Evolutionary conservation across 2,329 filamentous ascomycete species (phyloP).

Genomic region (Scytalidium lignicola): DNA sequence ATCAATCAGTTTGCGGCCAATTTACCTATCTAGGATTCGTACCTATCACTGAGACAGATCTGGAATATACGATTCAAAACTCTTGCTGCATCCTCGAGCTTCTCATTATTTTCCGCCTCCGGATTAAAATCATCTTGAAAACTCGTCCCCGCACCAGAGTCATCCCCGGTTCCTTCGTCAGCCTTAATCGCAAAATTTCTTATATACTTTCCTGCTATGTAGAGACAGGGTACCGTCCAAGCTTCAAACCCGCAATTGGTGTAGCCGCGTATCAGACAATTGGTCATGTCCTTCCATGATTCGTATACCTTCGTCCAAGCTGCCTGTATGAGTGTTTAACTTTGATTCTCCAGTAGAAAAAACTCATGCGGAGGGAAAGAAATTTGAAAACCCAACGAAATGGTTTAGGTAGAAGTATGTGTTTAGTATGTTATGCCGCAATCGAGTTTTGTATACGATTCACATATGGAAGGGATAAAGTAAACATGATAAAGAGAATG

Average conservation of each 20-base stretch:
- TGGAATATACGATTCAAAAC: conserved; percentile 91
- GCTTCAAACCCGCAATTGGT: conserved; percentile 70
- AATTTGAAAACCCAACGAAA: too few species aligned
- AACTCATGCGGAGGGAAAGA: background rate
- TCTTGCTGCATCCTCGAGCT: conserved; percentile 84
- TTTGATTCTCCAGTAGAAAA: background rate
- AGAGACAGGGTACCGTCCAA: conserved; percentile 91
- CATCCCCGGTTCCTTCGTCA: conserved; percentile 61
- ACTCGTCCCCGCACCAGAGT: conserved; percentile 35
- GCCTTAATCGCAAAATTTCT: conserved; percentile 86
- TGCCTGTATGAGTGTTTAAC: conserved; percentile 10
- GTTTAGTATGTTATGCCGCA: too few species aligned
- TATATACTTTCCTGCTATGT: conserved; percentile 80
- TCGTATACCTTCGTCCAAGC: conserved; percentile 77
- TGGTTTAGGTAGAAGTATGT: too few species aligned
- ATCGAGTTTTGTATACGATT: too few species aligned
- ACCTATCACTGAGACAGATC: conserved; percentile 86
- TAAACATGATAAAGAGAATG: too few species aligned
- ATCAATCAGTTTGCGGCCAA: conserved; percentile 5
- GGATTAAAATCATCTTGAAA: conserved; percentile 81
- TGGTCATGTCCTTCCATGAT: conserved; percentile 80
- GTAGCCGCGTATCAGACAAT: conserved; percentile 75
- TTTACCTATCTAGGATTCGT: conserved; percentile 22
- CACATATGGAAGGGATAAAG: too few species aligned
- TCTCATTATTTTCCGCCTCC: conserved; percentile 72